A percentile compares a stretch with the other conserved stretches of the same genome.
phyloP scores from a whole-genome alignment of 106 monocot genomes.

The Cymbidium sinense region DNA sequence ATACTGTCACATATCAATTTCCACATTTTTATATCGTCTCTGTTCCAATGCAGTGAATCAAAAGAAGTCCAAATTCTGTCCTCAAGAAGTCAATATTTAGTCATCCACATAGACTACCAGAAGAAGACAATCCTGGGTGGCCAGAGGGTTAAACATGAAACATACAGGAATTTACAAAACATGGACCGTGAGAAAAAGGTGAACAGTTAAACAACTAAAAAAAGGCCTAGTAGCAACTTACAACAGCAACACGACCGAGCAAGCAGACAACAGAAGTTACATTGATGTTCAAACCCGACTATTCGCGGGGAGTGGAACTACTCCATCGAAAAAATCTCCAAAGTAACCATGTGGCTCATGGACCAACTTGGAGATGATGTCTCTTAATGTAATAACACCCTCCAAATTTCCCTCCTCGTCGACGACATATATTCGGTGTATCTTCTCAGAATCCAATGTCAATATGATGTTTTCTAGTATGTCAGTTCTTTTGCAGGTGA shows the following conservation, averaged over 20 bases:
- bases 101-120: too few relatives aligned
- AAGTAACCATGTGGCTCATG: constrained; percentile 91
- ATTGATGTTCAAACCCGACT: constrained; percentile 56
- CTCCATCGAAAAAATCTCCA: constrained; percentile 93
- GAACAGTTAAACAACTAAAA: neutral
- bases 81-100: too few relatives aligned
- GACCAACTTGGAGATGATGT: constrained; percentile 94
- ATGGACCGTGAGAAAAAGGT: neutral
- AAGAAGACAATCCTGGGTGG: too few relatives aligned
- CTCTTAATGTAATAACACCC: constrained; percentile 85
- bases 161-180: neutral
- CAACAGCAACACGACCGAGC: neutral
- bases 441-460: constrained; percentile 57
- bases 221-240: neutral
- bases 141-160: neutral
- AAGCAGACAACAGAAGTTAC: neutral
- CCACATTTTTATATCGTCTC: too few relatives aligned
- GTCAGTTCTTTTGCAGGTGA: constrained; percentile 72
- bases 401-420: constrained; percentile 52
- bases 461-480: constrained; percentile 77
- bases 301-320: constrained; percentile 77
- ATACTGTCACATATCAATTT: too few relatives aligned
- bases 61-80: too few relatives aligned
- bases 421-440: constrained; percentile 79
- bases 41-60: too few relatives aligned